phyloP scores from a whole-genome alignment of 805 yeast genomes.

The Kockiozyma suomiensis region DNA sequence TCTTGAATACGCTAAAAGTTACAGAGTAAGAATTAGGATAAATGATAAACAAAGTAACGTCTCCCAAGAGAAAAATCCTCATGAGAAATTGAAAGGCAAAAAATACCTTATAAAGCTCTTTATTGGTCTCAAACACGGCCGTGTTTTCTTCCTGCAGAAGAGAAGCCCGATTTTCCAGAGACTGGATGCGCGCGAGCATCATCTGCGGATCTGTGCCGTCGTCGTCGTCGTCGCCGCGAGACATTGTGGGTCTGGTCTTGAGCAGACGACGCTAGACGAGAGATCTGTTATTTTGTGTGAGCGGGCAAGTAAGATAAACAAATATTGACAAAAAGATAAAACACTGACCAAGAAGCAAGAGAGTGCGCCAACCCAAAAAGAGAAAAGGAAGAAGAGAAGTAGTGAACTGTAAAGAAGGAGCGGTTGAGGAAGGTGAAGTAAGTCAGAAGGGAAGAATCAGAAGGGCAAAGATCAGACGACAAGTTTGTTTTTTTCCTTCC shows the following conservation, averaged over 20 bases:
- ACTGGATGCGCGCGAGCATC: slow-evolving; percentile 24
- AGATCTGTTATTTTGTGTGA: background rate
- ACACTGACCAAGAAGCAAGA: background rate
- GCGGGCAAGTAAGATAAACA: background rate
- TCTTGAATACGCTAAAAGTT: slow-evolving; percentile 29
- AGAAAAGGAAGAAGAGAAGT: background rate
- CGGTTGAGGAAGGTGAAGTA: no score
- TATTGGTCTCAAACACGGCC: slow-evolving; percentile 23
- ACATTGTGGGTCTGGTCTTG: slow-evolving; percentile 3
- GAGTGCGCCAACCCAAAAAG: background rate
- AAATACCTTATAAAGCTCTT: slow-evolving; percentile 29
- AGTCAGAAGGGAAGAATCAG: background rate
- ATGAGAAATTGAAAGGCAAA: no score
- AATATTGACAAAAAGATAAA: background rate
- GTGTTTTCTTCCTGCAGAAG: slow-evolving; percentile 26
- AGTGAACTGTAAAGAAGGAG: background rate
- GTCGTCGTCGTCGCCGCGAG: slow-evolving; percentile 9
- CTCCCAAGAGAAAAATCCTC: background rate
- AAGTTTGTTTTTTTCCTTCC: background rate
- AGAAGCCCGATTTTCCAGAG: slow-evolving; percentile 24
- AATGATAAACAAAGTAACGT: no score
- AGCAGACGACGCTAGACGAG: background rate
- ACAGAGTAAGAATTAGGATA: background rate
- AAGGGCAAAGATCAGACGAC: background rate
- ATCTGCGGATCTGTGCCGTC: slow-evolving; percentile 9